Evolutionary conservation across 1,284 basidiomycete species (phyloP).

Genomic region (Fomitiporia mediterranea): DNA sequence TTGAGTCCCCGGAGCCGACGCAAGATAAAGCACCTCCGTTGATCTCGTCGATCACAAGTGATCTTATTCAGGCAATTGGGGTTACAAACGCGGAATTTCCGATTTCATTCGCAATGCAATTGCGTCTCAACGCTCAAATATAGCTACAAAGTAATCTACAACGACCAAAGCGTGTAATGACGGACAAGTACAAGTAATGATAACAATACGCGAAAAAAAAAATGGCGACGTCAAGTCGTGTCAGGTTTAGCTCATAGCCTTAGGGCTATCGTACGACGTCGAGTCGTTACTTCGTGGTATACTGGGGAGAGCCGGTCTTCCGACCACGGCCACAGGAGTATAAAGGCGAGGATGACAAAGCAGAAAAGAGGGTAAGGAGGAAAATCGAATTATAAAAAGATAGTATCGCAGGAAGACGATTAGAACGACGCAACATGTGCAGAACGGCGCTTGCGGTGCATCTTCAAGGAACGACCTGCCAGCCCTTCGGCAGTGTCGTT

Average conservation of each 20-base stretch:
- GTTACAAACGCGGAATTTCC: background rate
- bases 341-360: background rate
- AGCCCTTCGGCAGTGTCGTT: background rate
- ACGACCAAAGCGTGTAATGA: background rate
- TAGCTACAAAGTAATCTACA: background rate
- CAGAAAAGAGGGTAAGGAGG: background rate
- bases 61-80: background rate
- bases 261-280: constrained; percentile 5
- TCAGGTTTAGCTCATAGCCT: background rate
- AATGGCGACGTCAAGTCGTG: constrained; percentile 7
- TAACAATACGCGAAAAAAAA: background rate
- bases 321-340: constrained; percentile 2
- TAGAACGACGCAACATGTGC: background rate
- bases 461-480: background rate
- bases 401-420: background rate
- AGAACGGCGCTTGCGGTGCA: constrained; percentile 13
- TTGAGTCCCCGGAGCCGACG: background rate
- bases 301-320: background rate
- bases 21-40: background rate
- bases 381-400: too few species aligned
- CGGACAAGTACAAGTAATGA: background rate
- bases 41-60: background rate
- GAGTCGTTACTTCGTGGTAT: constrained; percentile 5
- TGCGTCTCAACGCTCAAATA: background rate
- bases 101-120: constrained; percentile 3